Evolutionary conservation across 1,284 basidiomycete genomes (phyloP).

Genomic region (Cerrena zonata): DNA sequence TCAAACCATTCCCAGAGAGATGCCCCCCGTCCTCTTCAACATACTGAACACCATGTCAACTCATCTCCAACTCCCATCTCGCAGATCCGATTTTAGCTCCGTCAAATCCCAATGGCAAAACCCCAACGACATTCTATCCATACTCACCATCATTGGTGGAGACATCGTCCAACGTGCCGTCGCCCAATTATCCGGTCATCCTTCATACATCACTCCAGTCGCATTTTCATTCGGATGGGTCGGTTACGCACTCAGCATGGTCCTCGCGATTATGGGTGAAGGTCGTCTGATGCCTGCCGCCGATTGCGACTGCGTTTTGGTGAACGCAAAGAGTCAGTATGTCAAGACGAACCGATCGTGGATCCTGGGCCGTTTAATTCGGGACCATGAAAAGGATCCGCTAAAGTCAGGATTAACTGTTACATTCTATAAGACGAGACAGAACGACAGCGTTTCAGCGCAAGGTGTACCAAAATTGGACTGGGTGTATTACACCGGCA

Average conservation of each 20-base stretch:
- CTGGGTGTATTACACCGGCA: slow-evolving; percentile 20
- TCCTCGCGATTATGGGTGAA: slow-evolving; percentile 25
- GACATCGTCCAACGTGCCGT: slow-evolving; percentile 30
- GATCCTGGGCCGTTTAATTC: slow-evolving; percentile 27
- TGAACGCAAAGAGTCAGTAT: slow-evolving; percentile 26
- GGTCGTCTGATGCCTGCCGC: slow-evolving; percentile 26
- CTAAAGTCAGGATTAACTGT: slow-evolving; percentile 15
- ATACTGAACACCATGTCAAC: too few species aligned
- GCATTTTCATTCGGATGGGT: slow-evolving; percentile 37
- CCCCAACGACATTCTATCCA: slow-evolving; percentile 25
- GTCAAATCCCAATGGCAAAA: slow-evolving; percentile 25
- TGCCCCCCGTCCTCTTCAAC: too few species aligned
- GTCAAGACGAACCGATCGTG: slow-evolving; percentile 26
- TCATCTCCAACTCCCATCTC: too few species aligned
- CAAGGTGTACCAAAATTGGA: slow-evolving; percentile 18
- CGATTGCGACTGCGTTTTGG: slow-evolving; percentile 20
- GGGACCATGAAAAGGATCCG: slow-evolving; percentile 20
- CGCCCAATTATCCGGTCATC: slow-evolving; percentile 26
- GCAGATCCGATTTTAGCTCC: slow-evolving; percentile 12
- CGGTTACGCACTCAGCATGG: slow-evolving; percentile 28
- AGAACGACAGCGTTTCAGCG: not conserved
- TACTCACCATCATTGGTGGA: slow-evolving; percentile 32
- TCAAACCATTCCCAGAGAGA: too few species aligned
- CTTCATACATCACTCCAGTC: slow-evolving; percentile 25
- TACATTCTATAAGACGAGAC: slow-evolving; percentile 9